Percentiles rank a stretch among this genome's conserved stretches.
Conservation (phyloP, 345 rosid genomes). For the Sapria himalayana region DNA sequence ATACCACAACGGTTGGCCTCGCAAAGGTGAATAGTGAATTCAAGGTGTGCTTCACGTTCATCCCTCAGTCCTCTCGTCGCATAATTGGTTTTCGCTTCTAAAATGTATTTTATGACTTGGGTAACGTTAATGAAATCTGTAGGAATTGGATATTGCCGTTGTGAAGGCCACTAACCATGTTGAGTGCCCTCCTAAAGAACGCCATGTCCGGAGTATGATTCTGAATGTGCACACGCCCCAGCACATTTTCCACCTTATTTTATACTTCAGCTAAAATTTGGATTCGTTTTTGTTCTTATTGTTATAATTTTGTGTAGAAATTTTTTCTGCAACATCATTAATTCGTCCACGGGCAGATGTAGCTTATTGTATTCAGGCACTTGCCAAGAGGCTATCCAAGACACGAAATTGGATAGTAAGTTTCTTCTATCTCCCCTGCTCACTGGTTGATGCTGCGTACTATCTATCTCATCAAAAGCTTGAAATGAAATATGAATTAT, state of each 20-base stretch:
- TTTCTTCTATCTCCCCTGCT: not conserved
- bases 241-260: too few species aligned
- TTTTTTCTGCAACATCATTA: slow-evolving; percentile 73
- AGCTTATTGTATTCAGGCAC: slow-evolving; percentile 80
- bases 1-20: slow-evolving; percentile 87
- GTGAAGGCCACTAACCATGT: slow-evolving; percentile 94
- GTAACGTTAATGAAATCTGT: not conserved
- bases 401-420: slow-evolving; percentile 77
- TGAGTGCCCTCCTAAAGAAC: slow-evolving; percentile 91
- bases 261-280: not conserved
- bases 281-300: not conserved
- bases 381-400: slow-evolving; percentile 68
- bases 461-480: too few species aligned
- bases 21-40: slow-evolving; percentile 97
- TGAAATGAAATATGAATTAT: too few species aligned
- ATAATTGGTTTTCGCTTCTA: not conserved
- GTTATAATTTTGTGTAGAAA: slow-evolving; percentile 25
- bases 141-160: slow-evolving; percentile 91
- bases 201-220: slow-evolving; percentile 70
- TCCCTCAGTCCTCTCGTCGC: not conserved
- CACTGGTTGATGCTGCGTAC: too few species aligned
- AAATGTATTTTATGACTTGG: not conserved
- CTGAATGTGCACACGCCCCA: too few species aligned
- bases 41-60: slow-evolving; percentile 28
- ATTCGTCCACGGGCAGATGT: slow-evolving; percentile 84